These are phyloP conservation scores for Zychaea mexicana DNA, from an alignment of 371 early-diverging fungal species.

Conservation along the genomic window DNA sequence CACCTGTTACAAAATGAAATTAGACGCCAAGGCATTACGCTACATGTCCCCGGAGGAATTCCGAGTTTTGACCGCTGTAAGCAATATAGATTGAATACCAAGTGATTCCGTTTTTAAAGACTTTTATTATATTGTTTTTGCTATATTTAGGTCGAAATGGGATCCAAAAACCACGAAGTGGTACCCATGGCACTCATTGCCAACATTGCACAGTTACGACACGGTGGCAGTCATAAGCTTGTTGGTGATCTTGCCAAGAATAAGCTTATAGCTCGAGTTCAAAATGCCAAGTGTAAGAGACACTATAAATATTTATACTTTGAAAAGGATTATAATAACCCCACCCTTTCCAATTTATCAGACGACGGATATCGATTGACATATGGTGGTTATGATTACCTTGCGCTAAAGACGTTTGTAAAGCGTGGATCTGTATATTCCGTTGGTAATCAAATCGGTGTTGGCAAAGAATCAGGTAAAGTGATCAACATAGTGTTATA, in stretches of 20 bases:
- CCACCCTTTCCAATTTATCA: conserved; percentile 18
- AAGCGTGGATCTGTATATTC: conserved; percentile 89
- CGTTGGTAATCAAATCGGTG: conserved; percentile 99
- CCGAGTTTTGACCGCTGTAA: conserved; percentile 93
- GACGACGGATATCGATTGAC: conserved; percentile 98
- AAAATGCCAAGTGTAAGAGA: conserved; percentile 81
- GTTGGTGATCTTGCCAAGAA: conserved; percentile 85
- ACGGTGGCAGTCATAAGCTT: conserved; percentile 85
- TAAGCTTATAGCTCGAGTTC: conserved; percentile 87
- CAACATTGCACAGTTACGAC: conserved; percentile 85
- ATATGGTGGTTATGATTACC: conserved; percentile 99
- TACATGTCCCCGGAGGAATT: conserved; percentile 95
- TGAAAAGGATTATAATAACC: neutral
- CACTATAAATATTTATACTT: neutral
- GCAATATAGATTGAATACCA: too few species aligned
- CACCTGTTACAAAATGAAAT: conserved; percentile 72
- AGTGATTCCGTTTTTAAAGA: neutral
- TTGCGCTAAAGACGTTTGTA: conserved; percentile 94
- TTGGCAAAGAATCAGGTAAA: conserved; percentile 97
- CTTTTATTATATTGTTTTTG: neutral
- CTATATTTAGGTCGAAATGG: conserved; percentile 84
- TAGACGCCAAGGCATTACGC: conserved; percentile 91
- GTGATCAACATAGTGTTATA: too few species aligned
- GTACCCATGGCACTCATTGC: conserved; percentile 90
- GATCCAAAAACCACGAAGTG: conserved; percentile 96